phyloP scores from a whole-genome alignment of 768 basidiomycete genomes.

The Suillus variegatus region DNA sequence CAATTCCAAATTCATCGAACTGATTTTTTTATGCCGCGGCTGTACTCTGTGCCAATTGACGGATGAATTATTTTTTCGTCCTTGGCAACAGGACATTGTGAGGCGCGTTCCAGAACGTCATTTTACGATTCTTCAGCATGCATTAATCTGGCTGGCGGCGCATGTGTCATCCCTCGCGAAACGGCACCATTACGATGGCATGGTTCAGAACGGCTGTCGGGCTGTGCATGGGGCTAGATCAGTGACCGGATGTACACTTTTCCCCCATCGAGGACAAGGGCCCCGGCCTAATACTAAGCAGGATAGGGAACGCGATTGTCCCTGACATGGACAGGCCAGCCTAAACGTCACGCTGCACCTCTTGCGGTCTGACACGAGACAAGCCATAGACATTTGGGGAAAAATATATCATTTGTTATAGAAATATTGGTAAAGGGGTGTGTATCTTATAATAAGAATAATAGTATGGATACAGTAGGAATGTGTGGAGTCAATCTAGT shows the following conservation, averaged over 20 bases:
- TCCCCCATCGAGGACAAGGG: neutral
- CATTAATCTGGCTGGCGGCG: neutral
- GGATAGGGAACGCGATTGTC: neutral
- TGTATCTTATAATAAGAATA: slow-evolving; percentile 1
- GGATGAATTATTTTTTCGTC: neutral
- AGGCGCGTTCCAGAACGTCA: neutral
- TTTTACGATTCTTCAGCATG: neutral
- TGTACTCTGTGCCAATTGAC: neutral
- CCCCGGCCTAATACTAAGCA: neutral
- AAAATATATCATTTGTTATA: slow-evolving; percentile 3
- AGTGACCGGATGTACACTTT: neutral
- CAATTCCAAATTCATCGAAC: neutral
- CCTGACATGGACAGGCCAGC: neutral
- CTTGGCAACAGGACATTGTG: neutral
- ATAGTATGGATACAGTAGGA: slow-evolving; percentile 5
- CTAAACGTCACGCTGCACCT: neutral
- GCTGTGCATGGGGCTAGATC: neutral
- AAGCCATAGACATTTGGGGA: neutral
- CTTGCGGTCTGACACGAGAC: neutral
- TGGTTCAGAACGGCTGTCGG: neutral
- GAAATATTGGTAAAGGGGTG: neutral
- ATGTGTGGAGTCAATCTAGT: neutral
- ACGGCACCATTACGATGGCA: neutral
- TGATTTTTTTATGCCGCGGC: neutral
- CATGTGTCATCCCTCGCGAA: neutral